Evolutionary conservation across 257 asterid species (phyloP), one percentile per base, ranked within the genome.

Genomic region (Eustoma russellianum): DNA sequence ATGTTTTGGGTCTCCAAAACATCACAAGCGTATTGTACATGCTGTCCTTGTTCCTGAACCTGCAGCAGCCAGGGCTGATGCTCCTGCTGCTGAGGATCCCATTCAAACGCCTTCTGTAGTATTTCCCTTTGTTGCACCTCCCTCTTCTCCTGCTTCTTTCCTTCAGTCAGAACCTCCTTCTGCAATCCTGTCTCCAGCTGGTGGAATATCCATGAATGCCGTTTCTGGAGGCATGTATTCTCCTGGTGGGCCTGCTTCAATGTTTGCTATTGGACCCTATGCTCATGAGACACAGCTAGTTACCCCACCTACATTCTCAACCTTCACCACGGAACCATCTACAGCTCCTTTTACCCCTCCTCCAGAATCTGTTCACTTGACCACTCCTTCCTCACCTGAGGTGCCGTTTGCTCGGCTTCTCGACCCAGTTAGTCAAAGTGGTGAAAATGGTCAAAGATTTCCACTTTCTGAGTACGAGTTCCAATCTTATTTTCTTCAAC

Each of bases 281-380:
- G 88, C 97, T 41, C 80, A 92, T 44, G 98, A 92, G 70, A 66
- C 95, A 40, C 98, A 85, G 72, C 61, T 88, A 70, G 98, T 92
- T 48, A 85, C 98, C 48, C 97, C 98, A 44, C 98, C 98, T 0
- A 82, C 80, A 45, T 92, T 92, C 79, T 92, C 98, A 16, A 82
- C 90, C 33, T 84, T 77, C 78, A 84, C 91, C 38, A 87, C 98
- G 0, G 95, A 91, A 69, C 97, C 98, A 46, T 91, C 98, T 5
- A 87, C 97, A 17, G 98, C 98, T 53, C 94, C 98, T 40, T 85
- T 74, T 49, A 87, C 98, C 19, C 97, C 98, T 62, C 98, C 98
- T n/a, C 90, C 95, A 0, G 98, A 91, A 71, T 80, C 89, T 2
- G 78, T 77, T 63, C 96, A 82, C 72, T 53, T 88, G 77, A 91